Evolutionary conservation across 2,329 filamentous ascomycete species (phyloP), one percentile per base, ranked within the genome.

Genomic region (Colletotrichum lupini): DNA sequence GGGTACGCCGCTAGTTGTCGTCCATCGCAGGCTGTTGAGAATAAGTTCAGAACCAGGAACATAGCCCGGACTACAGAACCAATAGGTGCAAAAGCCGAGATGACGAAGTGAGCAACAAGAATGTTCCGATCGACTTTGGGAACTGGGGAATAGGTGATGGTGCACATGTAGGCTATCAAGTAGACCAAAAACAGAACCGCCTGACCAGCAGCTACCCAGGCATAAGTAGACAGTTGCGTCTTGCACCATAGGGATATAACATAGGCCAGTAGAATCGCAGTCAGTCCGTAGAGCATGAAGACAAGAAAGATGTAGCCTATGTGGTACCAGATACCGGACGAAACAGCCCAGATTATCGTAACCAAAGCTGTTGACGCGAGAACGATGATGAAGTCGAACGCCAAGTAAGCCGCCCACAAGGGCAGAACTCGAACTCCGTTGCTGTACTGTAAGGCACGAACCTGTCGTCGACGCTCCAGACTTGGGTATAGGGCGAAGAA

Each of bases 401-500:
- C 79, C 1, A 93, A 86, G 79, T 98, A 97, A 1, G 95, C 94
- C 5, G 94, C 82, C 95, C 96, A 98, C 1, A 98, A 85, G 0
- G 95, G 94, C 9, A 94, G 85, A 0, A 94, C 92, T 14, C 94
- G 88, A 32, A 98, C 95, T 59, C 95, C 95, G 79, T 98, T 98
- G 67, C 94, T 97, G 82, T 97, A 98, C 81, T 98, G 93, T 35
- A 98, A 85, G 19, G 93, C 93, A 64, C 95, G 90, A 28, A 98
- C 94, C 75, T 95, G 93, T 62, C 91, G 87, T 12, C 95, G 85
- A 30, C 95, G 89, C 81, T 98, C 95, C 32, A 93, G 86, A n/a
- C 94, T 97, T 0, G 95, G 94, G 79, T 98, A 98, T 5, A 98
- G 85, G 0, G 94, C 90, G 77, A 98, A 97, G 85, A 98, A 95